Evolutionary conservation across 768 basidiomycete genomes (phyloP), one percentile per base, ranked within the genome.

Genomic region (Hysterangium stoloniferum): DNA sequence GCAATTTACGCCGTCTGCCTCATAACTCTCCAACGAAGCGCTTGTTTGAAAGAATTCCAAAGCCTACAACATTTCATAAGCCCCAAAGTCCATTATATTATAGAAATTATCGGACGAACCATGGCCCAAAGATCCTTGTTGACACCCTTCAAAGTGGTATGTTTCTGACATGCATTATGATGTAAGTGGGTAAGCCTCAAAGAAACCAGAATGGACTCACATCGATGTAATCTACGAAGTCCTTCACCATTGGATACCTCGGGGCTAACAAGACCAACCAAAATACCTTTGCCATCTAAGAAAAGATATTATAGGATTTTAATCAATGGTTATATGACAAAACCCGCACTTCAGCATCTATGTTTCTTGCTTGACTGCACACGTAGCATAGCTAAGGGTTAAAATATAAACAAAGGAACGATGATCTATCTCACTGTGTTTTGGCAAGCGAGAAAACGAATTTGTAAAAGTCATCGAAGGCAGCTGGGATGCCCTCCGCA

Each of bases 111-210:
- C 15, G 32, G 22, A 67, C 73, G 12, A 53, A 85, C 87, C 88
- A 91, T 91, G 51, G 66, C 76, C 89, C 89, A 93, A 7, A 90
- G 66, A 65, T 93, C 89, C 60, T 86, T 86, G 64, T 88, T 91
- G 12, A 81, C 78, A 0, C 82, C 84, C 60, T 82, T 89, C 66
- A 86, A 88, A 3, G 68, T 73, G 6, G 74, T 76, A 53, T 65
- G 71, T 45, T 77, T 67, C 67, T 72, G 50, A 27, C 4, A 43
- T 13, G 32, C 33, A 1, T n/a, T 20, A 31, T 44, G 28, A 29
- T 33, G n/a, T n/a, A n/a, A n/a, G n/a, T n/a, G n/a, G n/a, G n/a
- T n/a, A 11, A n/a, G 22, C n/a, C 25, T 45, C 28, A 32, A 34
- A 34, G 11, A 9, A 34, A 28, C 20, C 3, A 65, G n/a, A n/a